Evolutionary conservation across 2,329 filamentous ascomycete species (phyloP).

Genomic region (Coleophoma eucalyptorum): DNA sequence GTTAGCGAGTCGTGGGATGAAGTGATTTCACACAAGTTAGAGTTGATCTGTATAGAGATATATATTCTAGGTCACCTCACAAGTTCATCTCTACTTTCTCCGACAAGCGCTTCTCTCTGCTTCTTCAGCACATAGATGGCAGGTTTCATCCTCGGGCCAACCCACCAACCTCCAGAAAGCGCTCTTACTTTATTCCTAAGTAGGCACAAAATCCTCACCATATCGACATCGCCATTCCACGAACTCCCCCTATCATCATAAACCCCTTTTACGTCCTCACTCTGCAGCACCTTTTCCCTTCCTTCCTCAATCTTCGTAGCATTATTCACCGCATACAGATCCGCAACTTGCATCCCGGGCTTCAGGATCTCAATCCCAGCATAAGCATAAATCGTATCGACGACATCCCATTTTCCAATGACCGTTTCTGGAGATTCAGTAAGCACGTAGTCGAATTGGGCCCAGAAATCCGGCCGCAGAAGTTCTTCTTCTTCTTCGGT

Average conservation of each 20-base stretch:
- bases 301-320: conserved; percentile 9
- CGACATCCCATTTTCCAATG: conserved; percentile 50
- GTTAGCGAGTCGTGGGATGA: too few relatives aligned
- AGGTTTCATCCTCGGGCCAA: conserved; percentile 58
- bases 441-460: conserved; percentile 59
- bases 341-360: conserved; percentile 33
- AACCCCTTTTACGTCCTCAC: conserved; percentile 16
- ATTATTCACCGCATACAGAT: conserved; percentile 21
- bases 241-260: too few relatives aligned
- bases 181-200: conserved; percentile 34
- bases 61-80: too few relatives aligned
- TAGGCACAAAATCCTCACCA: conserved; percentile 15
- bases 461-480: conserved; percentile 52
- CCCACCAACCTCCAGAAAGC: conserved; percentile 58
- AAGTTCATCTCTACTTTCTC: not conserved
- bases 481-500: conserved; percentile 50
- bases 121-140: conserved; percentile 42
- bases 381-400: conserved; percentile 55
- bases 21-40: too few relatives aligned
- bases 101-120: not conserved
- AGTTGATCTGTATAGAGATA: too few relatives aligned
- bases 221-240: conserved; percentile 28
- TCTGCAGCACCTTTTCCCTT: conserved; percentile 4
- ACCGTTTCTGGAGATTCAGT: conserved; percentile 46
- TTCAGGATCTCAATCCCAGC: conserved; percentile 54